Percentiles rank a stretch among this genome's conserved stretches.
These are phyloP conservation scores for Globisporangium paroecandrum DNA, from an alignment of 352 stramenopile species.

Conservation along the genomic window DNA sequence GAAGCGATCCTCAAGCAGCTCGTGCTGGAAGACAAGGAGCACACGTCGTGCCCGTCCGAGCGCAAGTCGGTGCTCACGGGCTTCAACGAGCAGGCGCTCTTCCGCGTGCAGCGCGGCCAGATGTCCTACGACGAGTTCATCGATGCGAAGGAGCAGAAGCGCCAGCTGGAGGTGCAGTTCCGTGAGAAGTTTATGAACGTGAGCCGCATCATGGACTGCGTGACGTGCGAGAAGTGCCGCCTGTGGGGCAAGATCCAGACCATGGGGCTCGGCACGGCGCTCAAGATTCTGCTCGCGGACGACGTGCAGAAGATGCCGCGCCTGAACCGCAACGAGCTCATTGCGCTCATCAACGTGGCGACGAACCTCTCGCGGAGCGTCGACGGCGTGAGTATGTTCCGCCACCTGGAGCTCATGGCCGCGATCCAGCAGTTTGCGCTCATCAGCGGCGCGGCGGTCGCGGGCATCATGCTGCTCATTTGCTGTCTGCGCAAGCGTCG, in stretches of 20 bases:
- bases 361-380: slow-evolving; percentile 82
- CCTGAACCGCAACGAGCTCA: slow-evolving; percentile 95
- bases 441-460: slow-evolving; percentile 39
- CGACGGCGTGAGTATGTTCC: slow-evolving; percentile 75
- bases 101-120: slow-evolving; percentile 54
- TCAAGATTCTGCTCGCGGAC: slow-evolving; percentile 96
- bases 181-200: slow-evolving; percentile 97
- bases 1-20: slow-evolving; percentile 66
- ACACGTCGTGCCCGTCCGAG: slow-evolving; percentile 46
- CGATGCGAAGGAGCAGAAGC: slow-evolving; percentile 60
- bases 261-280: slow-evolving; percentile 94
- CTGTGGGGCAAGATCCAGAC: slow-evolving; percentile 98
- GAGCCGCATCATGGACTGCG: slow-evolving; percentile 97
- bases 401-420: slow-evolving; percentile 68
- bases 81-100: slow-evolving; percentile 89
- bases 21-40: slow-evolving; percentile 54
- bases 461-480: slow-evolving; percentile 45
- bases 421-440: slow-evolving; percentile 58
- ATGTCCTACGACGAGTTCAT: slow-evolving; percentile 57
- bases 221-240: slow-evolving; percentile 98
- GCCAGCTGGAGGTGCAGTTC: slow-evolving; percentile 67
- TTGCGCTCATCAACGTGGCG: slow-evolving; percentile 96
- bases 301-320: slow-evolving; percentile 68
- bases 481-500: slow-evolving; percentile 40
- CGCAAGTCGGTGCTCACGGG: slow-evolving; percentile 71